Conservation (phyloP, 345 rosid species). For the Eucalyptus tenuipes region DNA sequence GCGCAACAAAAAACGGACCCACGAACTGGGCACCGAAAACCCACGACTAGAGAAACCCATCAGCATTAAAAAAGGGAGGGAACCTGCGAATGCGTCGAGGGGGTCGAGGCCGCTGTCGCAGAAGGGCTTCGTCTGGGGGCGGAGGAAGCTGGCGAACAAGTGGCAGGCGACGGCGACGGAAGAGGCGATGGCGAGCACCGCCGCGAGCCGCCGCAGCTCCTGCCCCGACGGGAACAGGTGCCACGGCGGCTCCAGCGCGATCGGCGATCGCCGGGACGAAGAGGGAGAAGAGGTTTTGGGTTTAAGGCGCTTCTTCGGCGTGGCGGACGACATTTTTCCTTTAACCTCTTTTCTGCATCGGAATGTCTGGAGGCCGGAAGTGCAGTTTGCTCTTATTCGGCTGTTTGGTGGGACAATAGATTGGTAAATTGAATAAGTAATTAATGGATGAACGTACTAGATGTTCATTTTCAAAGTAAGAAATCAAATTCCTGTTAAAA, state of each 20-base stretch:
- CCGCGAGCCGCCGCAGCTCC: conserved; percentile 38
- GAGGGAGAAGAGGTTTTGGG: conserved; percentile 6
- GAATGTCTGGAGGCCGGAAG: not conserved
- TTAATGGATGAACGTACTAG: not conserved
- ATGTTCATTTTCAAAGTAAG: not conserved
- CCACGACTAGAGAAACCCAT: not conserved
- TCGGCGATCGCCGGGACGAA: not conserved
- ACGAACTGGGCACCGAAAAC: not conserved
- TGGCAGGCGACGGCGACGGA: conserved; percentile 53
- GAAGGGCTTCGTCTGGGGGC: conserved; percentile 38
- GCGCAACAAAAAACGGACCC: not conserved
- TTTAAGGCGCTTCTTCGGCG: conserved; percentile 30
- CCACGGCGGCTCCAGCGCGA: conserved; percentile 44
- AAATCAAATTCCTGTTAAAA: not conserved
- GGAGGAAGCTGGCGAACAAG: conserved; percentile 18
- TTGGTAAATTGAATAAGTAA: not conserved
- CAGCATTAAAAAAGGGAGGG: not conserved
- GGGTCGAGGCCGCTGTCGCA: conserved; percentile 35
- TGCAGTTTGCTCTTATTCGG: not conserved
- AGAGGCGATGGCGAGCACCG: conserved; percentile 51
- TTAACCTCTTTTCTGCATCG: not conserved
- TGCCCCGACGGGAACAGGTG: conserved; percentile 56
- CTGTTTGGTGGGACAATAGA: not conserved
- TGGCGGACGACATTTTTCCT: not conserved
- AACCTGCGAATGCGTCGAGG: conserved; percentile 35